Evolutionary conservation across 2,329 filamentous ascomycete genomes (phyloP).

Genomic region (Emydomyces testavorans): DNA sequence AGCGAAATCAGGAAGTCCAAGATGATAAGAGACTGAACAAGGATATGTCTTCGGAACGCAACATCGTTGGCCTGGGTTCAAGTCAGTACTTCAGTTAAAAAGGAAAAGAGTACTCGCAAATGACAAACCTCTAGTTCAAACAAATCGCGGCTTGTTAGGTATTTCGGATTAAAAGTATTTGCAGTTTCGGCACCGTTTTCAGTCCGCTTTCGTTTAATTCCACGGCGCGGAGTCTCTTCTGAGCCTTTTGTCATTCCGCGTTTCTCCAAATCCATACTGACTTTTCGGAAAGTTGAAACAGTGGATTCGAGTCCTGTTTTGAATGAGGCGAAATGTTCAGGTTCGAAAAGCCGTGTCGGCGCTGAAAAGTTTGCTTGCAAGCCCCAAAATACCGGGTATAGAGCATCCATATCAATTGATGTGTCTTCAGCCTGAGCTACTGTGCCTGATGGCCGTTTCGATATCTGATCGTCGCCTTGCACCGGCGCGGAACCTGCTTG

Average conservation of each 20-base stretch:
- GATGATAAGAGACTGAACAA: slow-evolving; percentile 89
- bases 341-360: slow-evolving; percentile 68
- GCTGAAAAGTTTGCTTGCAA: slow-evolving; percentile 86
- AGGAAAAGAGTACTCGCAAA: background rate
- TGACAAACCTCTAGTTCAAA: slow-evolving; percentile 75
- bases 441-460: slow-evolving; percentile 10
- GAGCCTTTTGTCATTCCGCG: slow-evolving; percentile 44
- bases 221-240: slow-evolving; percentile 51
- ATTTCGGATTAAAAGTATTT: slow-evolving; percentile 88
- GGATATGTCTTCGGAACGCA: slow-evolving; percentile 83
- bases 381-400: slow-evolving; percentile 92
- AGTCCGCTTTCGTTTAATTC: slow-evolving; percentile 58
- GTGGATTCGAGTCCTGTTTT: slow-evolving; percentile 52
- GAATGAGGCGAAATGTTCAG: slow-evolving; percentile 54
- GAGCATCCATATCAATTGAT: slow-evolving; percentile 52
- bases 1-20: slow-evolving; percentile 92
- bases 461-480: slow-evolving; percentile 11
- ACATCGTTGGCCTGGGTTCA: slow-evolving; percentile 66
- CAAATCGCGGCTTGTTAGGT: slow-evolving; percentile 89
- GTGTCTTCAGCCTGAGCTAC: slow-evolving; percentile 20
- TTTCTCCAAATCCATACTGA: slow-evolving; percentile 58
- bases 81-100: slow-evolving; percentile 9
- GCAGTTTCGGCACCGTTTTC: slow-evolving; percentile 51
- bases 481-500: slow-evolving; percentile 12
- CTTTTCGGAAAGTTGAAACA: slow-evolving; percentile 62